Conservation (phyloP, 1,284 basidiomycete genomes). For the Leccinum pseudoinsigne region DNA sequence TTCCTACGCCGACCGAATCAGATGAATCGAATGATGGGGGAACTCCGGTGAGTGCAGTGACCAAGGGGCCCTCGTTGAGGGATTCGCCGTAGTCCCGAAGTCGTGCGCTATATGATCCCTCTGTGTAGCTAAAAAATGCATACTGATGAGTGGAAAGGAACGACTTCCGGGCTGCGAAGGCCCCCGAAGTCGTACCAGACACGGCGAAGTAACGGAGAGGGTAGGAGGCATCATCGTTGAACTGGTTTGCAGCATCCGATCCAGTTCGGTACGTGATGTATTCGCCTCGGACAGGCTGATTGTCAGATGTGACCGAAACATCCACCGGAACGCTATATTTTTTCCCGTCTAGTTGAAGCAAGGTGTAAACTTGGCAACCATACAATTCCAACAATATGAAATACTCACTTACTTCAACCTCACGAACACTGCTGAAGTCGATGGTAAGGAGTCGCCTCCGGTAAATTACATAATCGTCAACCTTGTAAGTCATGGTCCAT, state of each 20-base stretch:
- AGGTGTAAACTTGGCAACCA: background rate
- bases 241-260: background rate
- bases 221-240: background rate
- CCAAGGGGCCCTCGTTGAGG: background rate
- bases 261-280: background rate
- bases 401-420: background rate
- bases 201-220: background rate
- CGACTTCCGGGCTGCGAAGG: background rate
- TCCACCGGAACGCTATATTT: background rate
- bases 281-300: background rate
- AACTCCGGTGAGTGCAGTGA: background rate
- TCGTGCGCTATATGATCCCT: background rate
- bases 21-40: background rate
- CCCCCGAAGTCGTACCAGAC: background rate
- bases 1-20: background rate
- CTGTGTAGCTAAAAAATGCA: background rate
- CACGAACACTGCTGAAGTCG: background rate
- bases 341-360: background rate
- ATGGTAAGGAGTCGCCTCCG: background rate
- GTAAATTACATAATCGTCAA: background rate
- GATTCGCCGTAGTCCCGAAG: background rate
- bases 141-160: background rate
- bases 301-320: background rate
- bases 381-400: background rate
- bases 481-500: background rate